phyloP scores from a whole-genome alignment of 2,329 filamentous ascomycete genomes.

The Setomelanomma holmii region DNA sequence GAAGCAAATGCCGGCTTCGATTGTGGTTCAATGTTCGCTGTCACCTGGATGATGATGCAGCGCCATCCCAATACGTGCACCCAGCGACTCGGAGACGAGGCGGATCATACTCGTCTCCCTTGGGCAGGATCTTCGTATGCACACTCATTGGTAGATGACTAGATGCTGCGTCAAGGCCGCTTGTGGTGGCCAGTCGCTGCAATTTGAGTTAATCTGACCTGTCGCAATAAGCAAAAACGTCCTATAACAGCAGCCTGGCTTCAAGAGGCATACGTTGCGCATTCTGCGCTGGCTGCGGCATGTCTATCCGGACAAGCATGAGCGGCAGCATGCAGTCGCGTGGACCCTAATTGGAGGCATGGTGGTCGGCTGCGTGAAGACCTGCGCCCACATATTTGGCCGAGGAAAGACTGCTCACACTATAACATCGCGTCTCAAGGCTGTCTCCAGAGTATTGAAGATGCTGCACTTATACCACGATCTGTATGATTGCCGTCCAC shows the following conservation, averaged over 20 bases:
- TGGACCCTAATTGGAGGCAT: constrained; percentile 2
- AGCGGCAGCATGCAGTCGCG: constrained; percentile 2
- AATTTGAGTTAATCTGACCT: background rate
- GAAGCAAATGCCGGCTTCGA: constrained; percentile 2
- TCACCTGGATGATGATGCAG: constrained; percentile 8
- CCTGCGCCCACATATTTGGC: constrained; percentile 2
- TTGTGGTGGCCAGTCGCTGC: constrained; percentile 7
- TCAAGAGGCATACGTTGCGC: constrained; percentile 2
- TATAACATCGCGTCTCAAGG: constrained; percentile 1
- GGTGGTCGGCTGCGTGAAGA: constrained; percentile 3
- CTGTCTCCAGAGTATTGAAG: constrained; percentile 12
- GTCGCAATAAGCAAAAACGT: constrained; percentile 3
- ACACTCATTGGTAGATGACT: constrained; percentile 15
- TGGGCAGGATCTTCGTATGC: constrained; percentile 15
- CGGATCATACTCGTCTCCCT: constrained; percentile 23
- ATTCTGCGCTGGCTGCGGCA: background rate
- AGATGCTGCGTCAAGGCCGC: constrained; percentile 10
- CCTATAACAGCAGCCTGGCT: constrained; percentile 2
- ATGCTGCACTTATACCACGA: constrained; percentile 21
- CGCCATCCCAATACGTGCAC: constrained; percentile 12
- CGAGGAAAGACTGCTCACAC: constrained; percentile 3
- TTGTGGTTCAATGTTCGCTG: constrained; percentile 7
- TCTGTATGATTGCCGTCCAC: constrained; percentile 25
- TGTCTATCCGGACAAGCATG: background rate
- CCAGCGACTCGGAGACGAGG: constrained; percentile 26